Percentiles rank a stretch among this genome's conserved stretches.
phyloP scores from a whole-genome alignment of 768 basidiomycete species.

The Russula emetica region DNA sequence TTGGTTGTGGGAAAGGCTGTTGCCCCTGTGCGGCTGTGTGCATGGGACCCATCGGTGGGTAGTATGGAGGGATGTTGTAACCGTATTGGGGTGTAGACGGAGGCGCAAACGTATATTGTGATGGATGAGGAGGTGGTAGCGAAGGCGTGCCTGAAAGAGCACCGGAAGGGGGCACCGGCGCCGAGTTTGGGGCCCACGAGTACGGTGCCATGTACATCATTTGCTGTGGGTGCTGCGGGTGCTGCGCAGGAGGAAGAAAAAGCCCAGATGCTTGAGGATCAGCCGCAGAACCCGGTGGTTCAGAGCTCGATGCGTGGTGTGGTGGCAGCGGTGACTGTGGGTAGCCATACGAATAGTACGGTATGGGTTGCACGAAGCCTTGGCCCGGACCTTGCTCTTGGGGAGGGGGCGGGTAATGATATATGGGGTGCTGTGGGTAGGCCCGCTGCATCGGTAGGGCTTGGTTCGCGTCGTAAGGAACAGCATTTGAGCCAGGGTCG shows the following conservation, averaged over 20 bases:
- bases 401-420: conserved; percentile 34
- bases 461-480: conserved; percentile 32
- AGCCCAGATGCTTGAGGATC: conserved; percentile 21
- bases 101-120: conserved; percentile 35
- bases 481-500: conserved; percentile 46
- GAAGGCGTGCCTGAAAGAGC: conserved; percentile 37
- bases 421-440: conserved; percentile 32
- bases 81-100: conserved; percentile 35
- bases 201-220: conserved; percentile 34
- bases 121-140: conserved; percentile 33
- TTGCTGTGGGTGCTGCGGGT: conserved; percentile 30
- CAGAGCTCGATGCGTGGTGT: conserved; percentile 30
- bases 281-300: conserved; percentile 27
- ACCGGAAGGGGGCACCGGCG: conserved; percentile 33
- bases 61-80: conserved; percentile 16
- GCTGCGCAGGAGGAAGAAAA: conserved; percentile 24
- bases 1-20: conserved; percentile 29
- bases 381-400: conserved; percentile 27
- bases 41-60: conserved; percentile 16
- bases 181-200: conserved; percentile 17
- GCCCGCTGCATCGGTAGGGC: conserved; percentile 34
- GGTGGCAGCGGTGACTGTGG: conserved; percentile 15
- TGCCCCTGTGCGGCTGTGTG: conserved; percentile 24
- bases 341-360: conserved; percentile 25
- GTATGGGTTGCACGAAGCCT: conserved; percentile 27